Base-by-base conservation (phyloP, 2,329 filamentous ascomycete species). In the Macrophomina tecta region DNA sequence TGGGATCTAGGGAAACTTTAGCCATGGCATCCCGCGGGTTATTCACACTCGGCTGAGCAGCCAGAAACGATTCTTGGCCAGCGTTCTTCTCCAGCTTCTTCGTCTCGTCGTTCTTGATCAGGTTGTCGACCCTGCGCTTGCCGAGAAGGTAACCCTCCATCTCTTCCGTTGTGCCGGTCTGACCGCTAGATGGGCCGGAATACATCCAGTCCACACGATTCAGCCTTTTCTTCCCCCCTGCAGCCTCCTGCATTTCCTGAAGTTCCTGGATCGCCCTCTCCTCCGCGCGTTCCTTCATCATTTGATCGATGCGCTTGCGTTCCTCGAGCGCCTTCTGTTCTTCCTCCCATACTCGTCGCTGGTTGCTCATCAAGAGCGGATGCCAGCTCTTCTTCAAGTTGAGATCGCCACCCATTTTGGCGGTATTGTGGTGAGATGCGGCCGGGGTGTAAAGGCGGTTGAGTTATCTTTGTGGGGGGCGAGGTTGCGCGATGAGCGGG, bases 151-250 rank as follows among this genome's bases (percentile, higher is more conserved):
- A 99, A 4, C 91, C 93, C 76, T 99, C 95, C 81, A 92, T 93
- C 80, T 98, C 95, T 78, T 97, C 94, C 0, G 81, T 88, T 4
- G 82, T 80, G 23, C 78, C 81, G 30, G 86, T 87, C 74, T 91
- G 90, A 42, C 92, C 92, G 66, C 84, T 86, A 60, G 90, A 91
- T 7, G 95, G 93, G 1, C 94, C 94, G 72, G 91, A 89, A 80
- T 99, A 99, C 93, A 99, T 97, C 92, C 95, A 99, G 74, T 98
- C 95, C 32, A 99, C 94, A 42, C 93, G 89, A 73, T 94, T 90
- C 36, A 91, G 82, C 64, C 90, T 86, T 75, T 93, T 94, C 73
- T 87, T 88, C 66, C 94, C 93, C 45, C 95, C 95, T 0, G 93
- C 91, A 2, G 91, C 90, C 80, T 97, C 95, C 66, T 97, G 92